These are phyloP conservation scores for Cladophialophora chaetospira DNA, from an alignment of 2,329 filamentous ascomycete genomes.

Conservation along the genomic window DNA sequence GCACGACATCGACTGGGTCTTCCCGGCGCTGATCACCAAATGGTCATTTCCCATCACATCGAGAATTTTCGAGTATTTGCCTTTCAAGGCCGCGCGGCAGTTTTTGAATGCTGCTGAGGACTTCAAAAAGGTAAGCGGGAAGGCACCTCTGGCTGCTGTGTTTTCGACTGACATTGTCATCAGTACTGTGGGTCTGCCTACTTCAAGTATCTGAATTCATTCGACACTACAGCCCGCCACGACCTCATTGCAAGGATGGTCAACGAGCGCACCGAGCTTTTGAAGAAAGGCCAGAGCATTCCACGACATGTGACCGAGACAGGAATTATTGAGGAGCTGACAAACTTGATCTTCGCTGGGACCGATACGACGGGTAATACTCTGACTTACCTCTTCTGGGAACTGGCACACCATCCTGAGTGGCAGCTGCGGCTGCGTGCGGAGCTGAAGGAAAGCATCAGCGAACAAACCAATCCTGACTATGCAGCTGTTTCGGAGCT, in stretches of 20 bases:
- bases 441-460: slow-evolving; percentile 31
- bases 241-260: slow-evolving; percentile 1
- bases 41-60: background rate
- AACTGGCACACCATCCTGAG: slow-evolving; percentile 36
- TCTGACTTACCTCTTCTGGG: slow-evolving; percentile 41
- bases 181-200: slow-evolving; percentile 4
- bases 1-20: background rate
- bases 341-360: slow-evolving; percentile 11
- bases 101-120: background rate
- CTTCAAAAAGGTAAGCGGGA: background rate
- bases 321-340: slow-evolving; percentile 8
- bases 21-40: background rate
- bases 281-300: background rate
- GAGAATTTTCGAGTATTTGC: background rate
- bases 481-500: background rate
- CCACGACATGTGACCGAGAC: background rate
- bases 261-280: slow-evolving; percentile 3
- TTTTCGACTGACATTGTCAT: no score
- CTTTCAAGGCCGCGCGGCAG: background rate
- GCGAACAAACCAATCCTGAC: background rate
- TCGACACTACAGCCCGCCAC: background rate
- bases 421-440: slow-evolving; percentile 38
- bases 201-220: background rate
- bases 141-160: no score
- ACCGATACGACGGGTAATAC: slow-evolving; percentile 11